Percentiles rank a stretch among this genome's conserved stretches.
These are phyloP conservation scores for Chaetomium fimeti DNA, from an alignment of 495 filamentous ascomycete species.

Conservation along the genomic window DNA sequence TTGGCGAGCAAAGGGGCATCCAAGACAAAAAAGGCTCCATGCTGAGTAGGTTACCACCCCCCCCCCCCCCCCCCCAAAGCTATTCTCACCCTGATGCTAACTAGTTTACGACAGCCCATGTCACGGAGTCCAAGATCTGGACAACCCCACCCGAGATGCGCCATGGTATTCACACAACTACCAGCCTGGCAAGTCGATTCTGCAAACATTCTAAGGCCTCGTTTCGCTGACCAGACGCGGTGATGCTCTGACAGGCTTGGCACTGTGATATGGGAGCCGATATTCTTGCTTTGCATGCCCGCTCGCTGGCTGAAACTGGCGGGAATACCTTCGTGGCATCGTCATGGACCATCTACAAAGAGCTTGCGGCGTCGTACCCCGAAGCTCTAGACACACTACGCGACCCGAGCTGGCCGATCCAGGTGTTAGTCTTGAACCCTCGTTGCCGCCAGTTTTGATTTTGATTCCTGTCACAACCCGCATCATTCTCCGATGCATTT, in stretches of 20 bases:
- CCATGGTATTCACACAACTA: constrained; percentile 49
- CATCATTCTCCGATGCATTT: not conserved
- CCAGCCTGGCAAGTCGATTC: constrained; percentile 32
- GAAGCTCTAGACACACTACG: constrained; percentile 35
- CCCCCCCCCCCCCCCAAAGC: too few relatives aligned
- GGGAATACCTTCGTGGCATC: constrained; percentile 46
- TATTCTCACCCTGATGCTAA: not conserved
- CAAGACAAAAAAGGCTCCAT: constrained; percentile 50
- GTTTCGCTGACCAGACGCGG: not conserved
- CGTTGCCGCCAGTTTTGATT: constrained; percentile 1
- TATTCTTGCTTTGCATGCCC: constrained; percentile 45
- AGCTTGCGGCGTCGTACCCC: constrained; percentile 36
- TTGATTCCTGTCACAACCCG: not conserved
- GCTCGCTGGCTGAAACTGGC: constrained; percentile 38
- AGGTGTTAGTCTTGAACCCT: constrained; percentile 38
- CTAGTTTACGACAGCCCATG: constrained; percentile 39
- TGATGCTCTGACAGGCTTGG: constrained; percentile 43
- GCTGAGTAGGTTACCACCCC: constrained; percentile 37
- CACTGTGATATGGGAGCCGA: constrained; percentile 49
- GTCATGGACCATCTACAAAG: constrained; percentile 42
- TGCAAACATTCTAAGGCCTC: not conserved
- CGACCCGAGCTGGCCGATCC: constrained; percentile 43
- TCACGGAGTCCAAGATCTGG: constrained; percentile 46
- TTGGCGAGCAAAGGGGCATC: constrained; percentile 50
- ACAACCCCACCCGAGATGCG: constrained; percentile 41